Evolutionary conservation across 106 monocot genomes (phyloP), one percentile per base, ranked within the genome.

Genomic region (Iris macrosiphon): DNA sequence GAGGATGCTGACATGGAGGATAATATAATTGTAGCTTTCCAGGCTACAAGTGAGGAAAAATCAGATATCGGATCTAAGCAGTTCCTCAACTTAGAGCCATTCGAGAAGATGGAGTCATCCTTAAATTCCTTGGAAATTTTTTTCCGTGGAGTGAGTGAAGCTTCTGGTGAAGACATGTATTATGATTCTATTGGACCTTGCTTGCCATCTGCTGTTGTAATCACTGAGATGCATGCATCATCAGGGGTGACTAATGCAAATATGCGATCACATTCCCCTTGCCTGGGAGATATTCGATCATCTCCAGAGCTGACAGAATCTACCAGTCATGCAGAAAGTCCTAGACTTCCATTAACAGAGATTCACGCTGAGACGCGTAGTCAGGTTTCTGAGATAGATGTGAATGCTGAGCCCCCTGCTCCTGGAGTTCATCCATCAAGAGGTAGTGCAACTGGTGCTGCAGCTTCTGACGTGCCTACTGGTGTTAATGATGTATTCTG

Each of bases 401-500:
- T 83, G 49, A 92, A 87, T 47, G 74, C 67, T 5, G 74, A 83
- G 54, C 88, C 83, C 46, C 48, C 58, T 49, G 66, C 31, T 45
- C 57, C 64, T 65, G 78, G 63, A 31, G 60, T 45, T 49, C 58
- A 66, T 48, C 70, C 67, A 18, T 48, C 42, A 7, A 57, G 50
- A 59, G 68, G 79, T 37, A 40, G 26, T 34, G 24, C 47, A 20
- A 27, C 11, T 17, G 52, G 11, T 12, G 19, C 24, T 11, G 21
- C 55, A 17, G 19, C 78, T 31, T n/a, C 70, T 29, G 27, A 32
- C 5, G 46, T 45, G 35, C 55, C 52, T 10, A 8, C 65, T 18
- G 79, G 88, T 13, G 70, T 21, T 24, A 92, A 92, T 49, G 92
- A 92, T 68, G 49, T 79, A 33, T 92, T 92, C 40, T 92, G 92